These are phyloP conservation scores for Cucurbita moschata DNA, from an alignment of 306 rosid genomes.

Conservation along the genomic window DNA sequence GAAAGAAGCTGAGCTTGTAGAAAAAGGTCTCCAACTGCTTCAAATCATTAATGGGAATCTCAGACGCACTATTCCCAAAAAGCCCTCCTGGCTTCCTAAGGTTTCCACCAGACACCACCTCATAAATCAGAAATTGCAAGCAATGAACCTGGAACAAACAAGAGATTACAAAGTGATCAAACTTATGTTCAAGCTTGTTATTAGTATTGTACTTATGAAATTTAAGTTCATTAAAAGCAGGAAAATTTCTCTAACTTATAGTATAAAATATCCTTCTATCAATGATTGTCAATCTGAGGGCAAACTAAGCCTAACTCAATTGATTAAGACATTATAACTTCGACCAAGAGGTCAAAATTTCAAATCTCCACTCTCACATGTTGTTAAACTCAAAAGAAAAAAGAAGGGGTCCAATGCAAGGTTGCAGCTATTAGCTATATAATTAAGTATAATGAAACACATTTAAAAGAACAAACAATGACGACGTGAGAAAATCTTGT, in stretches of 20 bases:
- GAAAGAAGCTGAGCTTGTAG: slow-evolving; percentile 93
- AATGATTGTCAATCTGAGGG: not conserved
- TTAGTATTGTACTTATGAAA: not conserved
- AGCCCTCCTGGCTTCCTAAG: slow-evolving; percentile 98
- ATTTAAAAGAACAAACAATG: no score
- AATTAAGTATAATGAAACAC: no score
- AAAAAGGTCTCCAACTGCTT: slow-evolving; percentile 85
- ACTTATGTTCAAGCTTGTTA: not conserved
- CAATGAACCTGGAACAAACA: slow-evolving; percentile 63
- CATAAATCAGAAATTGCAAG: slow-evolving; percentile 92
- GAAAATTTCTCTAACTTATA: not conserved
- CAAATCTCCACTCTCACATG: no score
- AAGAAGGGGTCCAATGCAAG: not conserved
- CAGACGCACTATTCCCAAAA: slow-evolving; percentile 89
- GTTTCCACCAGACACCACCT: slow-evolving; percentile 97
- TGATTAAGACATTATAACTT: not conserved
- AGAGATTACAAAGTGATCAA: slow-evolving; percentile 9
- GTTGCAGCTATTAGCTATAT: not conserved
- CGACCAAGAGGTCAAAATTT: not conserved
- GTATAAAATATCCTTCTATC: not conserved
- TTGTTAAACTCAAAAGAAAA: no score
- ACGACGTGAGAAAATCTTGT: no score
- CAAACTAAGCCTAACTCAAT: no score
- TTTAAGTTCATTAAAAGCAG: not conserved
- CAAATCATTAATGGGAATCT: slow-evolving; percentile 81